These are phyloP conservation scores for Linnemannia hyalina DNA, from an alignment of 192 early-diverging fungal genomes.

Conservation along the genomic window DNA sequence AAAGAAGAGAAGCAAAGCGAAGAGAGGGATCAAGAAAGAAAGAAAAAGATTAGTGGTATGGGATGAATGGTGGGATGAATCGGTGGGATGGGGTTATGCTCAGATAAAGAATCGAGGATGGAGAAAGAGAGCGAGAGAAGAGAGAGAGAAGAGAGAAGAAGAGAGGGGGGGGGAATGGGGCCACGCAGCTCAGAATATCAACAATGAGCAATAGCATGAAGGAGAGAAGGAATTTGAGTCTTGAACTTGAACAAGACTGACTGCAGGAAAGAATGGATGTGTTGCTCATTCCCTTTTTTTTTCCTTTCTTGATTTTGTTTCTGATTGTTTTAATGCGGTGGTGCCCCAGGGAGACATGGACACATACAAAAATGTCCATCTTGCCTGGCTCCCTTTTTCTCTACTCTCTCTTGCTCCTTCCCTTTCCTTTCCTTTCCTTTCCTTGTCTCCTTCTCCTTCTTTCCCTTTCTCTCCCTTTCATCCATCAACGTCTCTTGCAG, in stretches of 20 bases:
- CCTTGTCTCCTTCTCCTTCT: not conserved
- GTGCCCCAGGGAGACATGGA: not conserved
- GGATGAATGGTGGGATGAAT: too few species aligned
- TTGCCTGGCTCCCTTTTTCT: constrained; percentile 6
- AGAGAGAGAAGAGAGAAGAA: not conserved
- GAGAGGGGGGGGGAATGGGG: not conserved
- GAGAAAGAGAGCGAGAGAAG: not conserved
- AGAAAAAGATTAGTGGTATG: too few species aligned
- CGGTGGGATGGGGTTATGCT: not conserved
- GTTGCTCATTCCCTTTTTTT: too few species aligned
- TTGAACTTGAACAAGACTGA: too few species aligned
- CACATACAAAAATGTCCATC: not conserved
- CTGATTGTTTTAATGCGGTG: too few species aligned
- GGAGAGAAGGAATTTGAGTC: too few species aligned
- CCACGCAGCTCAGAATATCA: not conserved
- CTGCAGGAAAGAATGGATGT: too few species aligned
- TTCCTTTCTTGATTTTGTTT: too few species aligned
- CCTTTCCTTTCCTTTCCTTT: not conserved
- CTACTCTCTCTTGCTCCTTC: not conserved
- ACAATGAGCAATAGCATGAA: too few species aligned
- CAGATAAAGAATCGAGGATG: not conserved
- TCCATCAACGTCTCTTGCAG: constrained; percentile 6
- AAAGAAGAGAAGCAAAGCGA: not conserved
- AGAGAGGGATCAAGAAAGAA: not conserved
- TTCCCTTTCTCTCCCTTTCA: not conserved